phyloP scores from a whole-genome alignment of 257 asterid species.

The Gardenia jasminoides region DNA sequence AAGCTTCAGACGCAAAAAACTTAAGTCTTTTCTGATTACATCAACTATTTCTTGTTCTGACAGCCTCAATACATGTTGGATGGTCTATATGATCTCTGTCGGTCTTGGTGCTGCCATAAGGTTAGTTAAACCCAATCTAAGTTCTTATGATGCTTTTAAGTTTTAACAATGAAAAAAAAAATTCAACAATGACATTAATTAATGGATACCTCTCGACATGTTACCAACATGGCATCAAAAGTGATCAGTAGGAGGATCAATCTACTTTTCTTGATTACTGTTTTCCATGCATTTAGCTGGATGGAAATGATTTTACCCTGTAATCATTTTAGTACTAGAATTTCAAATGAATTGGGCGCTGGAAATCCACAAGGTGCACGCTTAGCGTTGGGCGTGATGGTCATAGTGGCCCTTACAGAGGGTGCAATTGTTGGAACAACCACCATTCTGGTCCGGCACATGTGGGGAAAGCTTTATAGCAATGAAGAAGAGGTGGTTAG shows the following conservation, averaged over 20 bases:
- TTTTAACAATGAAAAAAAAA: not conserved
- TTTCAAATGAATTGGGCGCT: slow-evolving; percentile 71
- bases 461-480: slow-evolving; percentile 72
- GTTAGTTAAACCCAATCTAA: slow-evolving; percentile 23
- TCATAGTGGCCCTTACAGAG: slow-evolving; percentile 47
- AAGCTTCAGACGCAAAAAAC: not conserved
- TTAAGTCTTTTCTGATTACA: not conserved
- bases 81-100: slow-evolving; percentile 66
- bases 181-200: not conserved
- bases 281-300: not conserved
- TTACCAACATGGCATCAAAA: not conserved
- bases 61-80: slow-evolving; percentile 82
- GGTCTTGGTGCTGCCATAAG: slow-evolving; percentile 79
- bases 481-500: slow-evolving; percentile 56
- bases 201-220: not conserved
- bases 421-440: slow-evolving; percentile 38
- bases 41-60: slow-evolving; percentile 1
- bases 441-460: slow-evolving; percentile 45
- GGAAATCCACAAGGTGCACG: slow-evolving; percentile 51
- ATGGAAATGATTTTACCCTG: not conserved
- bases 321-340: slow-evolving; percentile 50
- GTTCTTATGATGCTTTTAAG: too few relatives aligned
- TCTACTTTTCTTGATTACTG: not conserved
- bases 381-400: slow-evolving; percentile 46
- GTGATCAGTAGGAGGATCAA: not conserved